Evolutionary conservation across 371 early-diverging fungal species (phyloP).

Genomic region (Nematocida sp.): DNA sequence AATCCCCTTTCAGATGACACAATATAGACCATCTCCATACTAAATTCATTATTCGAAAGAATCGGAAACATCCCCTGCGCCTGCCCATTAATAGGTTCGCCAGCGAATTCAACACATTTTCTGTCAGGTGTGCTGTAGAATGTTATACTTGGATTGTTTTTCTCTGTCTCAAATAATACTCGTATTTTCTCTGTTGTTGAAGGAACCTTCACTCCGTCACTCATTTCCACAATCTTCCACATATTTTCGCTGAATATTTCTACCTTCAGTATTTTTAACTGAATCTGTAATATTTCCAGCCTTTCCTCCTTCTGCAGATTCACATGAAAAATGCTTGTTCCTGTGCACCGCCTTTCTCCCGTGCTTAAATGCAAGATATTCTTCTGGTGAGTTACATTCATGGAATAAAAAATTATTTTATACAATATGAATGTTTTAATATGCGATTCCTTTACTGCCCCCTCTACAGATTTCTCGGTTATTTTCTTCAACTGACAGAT

Average conservation of each 20-base stretch:
- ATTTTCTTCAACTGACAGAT: too few relatives aligned
- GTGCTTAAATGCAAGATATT: constrained; percentile 44
- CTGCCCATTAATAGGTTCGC: constrained; percentile 5
- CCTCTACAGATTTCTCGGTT: too few relatives aligned
- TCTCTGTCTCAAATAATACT: constrained; percentile 15
- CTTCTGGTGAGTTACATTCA: constrained; percentile 48
- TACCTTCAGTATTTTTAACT: constrained; percentile 28
- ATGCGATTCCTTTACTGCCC: too few relatives aligned
- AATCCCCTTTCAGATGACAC: constrained; percentile 57
- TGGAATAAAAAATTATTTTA: constrained; percentile 39
- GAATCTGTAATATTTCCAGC: constrained; percentile 4
- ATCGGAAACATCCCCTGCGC: constrained; percentile 29
- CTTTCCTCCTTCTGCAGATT: background rate
- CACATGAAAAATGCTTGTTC: constrained; percentile 38
- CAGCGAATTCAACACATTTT: constrained; percentile 27
- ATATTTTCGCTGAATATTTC: constrained; percentile 1
- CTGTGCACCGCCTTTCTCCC: constrained; percentile 27
- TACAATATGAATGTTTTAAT: constrained; percentile 16
- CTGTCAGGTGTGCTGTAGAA: constrained; percentile 20
- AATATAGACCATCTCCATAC: constrained; percentile 66
- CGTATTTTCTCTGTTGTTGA: background rate
- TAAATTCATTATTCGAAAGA: background rate
- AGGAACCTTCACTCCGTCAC: background rate
- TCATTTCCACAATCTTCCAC: background rate
- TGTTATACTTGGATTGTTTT: constrained; percentile 22